Evolutionary conservation across 2,329 filamentous ascomycete species (phyloP).

Genomic region (Paecilomyces formosus): DNA sequence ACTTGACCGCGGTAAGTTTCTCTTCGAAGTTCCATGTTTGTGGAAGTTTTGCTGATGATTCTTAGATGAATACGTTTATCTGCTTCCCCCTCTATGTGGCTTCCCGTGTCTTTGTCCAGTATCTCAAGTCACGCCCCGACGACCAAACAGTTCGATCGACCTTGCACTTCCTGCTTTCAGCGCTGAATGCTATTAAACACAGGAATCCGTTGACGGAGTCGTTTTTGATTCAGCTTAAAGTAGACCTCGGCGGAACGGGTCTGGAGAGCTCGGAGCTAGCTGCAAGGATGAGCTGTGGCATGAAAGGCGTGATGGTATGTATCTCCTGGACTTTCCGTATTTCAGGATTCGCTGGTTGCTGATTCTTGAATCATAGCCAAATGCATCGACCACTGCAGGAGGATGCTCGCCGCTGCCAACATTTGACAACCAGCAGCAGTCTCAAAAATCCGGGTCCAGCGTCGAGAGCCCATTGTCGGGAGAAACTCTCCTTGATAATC

Average conservation of each 20-base stretch:
- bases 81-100: slow-evolving; percentile 96
- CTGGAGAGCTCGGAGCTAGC: slow-evolving; percentile 12
- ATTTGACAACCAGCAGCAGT: slow-evolving; percentile 7
- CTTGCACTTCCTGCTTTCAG: slow-evolving; percentile 80
- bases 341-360: not conserved
- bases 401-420: slow-evolving; percentile 6
- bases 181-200: slow-evolving; percentile 81
- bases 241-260: slow-evolving; percentile 65
- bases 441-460: not conserved
- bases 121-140: slow-evolving; percentile 85
- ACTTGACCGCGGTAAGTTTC: slow-evolving; percentile 65
- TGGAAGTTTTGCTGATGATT: slow-evolving; percentile 7
- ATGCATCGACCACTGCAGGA: not conserved
- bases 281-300: not conserved
- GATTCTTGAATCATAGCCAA: not conserved
- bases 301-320: not conserved
- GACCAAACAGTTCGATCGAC: slow-evolving; percentile 71
- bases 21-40: slow-evolving; percentile 33
- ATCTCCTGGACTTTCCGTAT: not conserved
- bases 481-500: not conserved
- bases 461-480: not conserved
- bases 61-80: slow-evolving; percentile 87
- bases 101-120: slow-evolving; percentile 89
- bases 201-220: slow-evolving; percentile 90
- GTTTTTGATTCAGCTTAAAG: slow-evolving; percentile 85